A percentile compares a stretch with the other conserved stretches of the same genome.
phyloP scores from a whole-genome alignment of 192 early-diverging fungal species.

The Linnemannia hyalina region DNA sequence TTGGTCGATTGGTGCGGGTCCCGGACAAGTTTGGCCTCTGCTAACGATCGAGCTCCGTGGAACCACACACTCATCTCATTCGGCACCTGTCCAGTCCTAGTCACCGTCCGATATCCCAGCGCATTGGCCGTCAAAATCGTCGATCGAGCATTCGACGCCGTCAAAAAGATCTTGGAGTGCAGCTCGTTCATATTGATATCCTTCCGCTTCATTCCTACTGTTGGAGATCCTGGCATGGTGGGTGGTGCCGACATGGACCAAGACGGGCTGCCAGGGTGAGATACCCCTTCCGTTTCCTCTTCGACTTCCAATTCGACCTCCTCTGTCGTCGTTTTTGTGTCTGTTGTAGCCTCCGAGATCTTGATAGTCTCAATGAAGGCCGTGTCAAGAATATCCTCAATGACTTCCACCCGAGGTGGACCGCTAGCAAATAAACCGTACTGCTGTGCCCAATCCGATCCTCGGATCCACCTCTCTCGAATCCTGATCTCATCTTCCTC shows the following conservation, averaged over 20 bases:
- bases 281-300: background rate
- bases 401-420: slow-evolving; percentile 43
- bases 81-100: slow-evolving; percentile 21
- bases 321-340: background rate
- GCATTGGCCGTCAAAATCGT: slow-evolving; percentile 47
- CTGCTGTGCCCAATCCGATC: slow-evolving; percentile 47
- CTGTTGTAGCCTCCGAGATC: background rate
- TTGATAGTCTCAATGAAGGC: background rate
- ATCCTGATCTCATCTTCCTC: slow-evolving; percentile 18
- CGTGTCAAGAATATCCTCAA: slow-evolving; percentile 29
- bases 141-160: slow-evolving; percentile 21
- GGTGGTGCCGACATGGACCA: background rate
- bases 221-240: background rate
- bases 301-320: background rate
- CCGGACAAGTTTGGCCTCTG: slow-evolving; percentile 36
- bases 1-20: background rate
- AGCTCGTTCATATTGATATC: slow-evolving; percentile 50
- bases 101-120: slow-evolving; percentile 42
- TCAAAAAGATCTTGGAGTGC: slow-evolving; percentile 39
- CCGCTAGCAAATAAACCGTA: slow-evolving; percentile 42
- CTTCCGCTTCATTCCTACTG: background rate
- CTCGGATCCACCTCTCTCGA: slow-evolving; percentile 36
- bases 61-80: slow-evolving; percentile 47
- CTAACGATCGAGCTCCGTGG: slow-evolving; percentile 40
- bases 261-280: background rate